Evolutionary conservation across 345 rosid genomes (phyloP), one percentile per base, ranked within the genome.

Genomic region (Citrus unshiu): DNA sequence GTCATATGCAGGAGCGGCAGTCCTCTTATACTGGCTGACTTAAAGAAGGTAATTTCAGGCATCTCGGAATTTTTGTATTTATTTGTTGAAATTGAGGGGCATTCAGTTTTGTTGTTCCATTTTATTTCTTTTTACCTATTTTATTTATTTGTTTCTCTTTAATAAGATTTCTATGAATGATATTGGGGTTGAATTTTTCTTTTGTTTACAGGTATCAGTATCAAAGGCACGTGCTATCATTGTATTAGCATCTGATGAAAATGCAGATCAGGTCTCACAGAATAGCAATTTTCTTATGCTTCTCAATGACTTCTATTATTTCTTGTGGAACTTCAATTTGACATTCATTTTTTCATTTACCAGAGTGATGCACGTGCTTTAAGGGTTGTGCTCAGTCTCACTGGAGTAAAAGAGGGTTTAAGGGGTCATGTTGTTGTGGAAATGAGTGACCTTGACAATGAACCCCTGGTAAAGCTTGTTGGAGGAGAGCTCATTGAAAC

Each of bases 1-100:
- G 95, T 93, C 68, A 95, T 95, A 80, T 95, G 97, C 84, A 91
- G 97, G 87, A 95, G 97, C 81, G 98, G 97, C 66, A 95, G 97
- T 80, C 88, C 97, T 84, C 92, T 95, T 70, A 91, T 93, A 77
- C 86, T 95, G 62, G 96, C 98, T 39, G 97, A 95, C 88, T 77
- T 95, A 69, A 95, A 91, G 86, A 93, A 95, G 90, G 97, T 89
- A 83, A 34, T 62, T 74, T 73, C 22, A 32, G 37, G 18, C 37
- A 46, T 54, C 72, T 60, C 34, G 32, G 30, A 59, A 12, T 5
- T 68, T 68, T 46, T 30, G n/a, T 13, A 46, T 46, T 46, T 16
- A 21, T 8, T 19, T 65, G 40, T 65, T 51, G 60, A 66, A 12
- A 68, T 71, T 62, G 63, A 68, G 7, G 39, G 71, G 13, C 59